A percentile compares a stretch with the other conserved stretches of the same genome.
phyloP scores from a whole-genome alignment of 805 yeast species.

The Pichia paraexigua region DNA sequence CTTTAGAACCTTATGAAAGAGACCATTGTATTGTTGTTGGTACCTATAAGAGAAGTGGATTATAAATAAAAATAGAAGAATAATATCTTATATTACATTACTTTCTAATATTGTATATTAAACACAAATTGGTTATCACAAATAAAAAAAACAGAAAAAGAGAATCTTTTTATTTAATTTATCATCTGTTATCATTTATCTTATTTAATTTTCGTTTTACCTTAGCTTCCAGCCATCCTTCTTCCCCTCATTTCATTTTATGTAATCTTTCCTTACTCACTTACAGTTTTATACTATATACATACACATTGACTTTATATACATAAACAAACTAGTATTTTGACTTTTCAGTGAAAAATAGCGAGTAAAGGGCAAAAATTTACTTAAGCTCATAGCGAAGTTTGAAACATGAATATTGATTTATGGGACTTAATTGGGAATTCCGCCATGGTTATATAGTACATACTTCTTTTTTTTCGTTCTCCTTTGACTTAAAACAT shows the following conservation, averaged over 20 bases:
- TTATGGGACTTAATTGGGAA: too few species aligned
- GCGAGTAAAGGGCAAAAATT: too few species aligned
- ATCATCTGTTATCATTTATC: neutral
- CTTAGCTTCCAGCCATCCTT: neutral
- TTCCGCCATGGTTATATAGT: too few species aligned
- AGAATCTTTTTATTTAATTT: neutral
- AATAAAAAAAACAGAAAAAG: neutral
- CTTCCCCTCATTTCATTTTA: neutral
- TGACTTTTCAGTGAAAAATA: neutral
- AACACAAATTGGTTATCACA: neutral
- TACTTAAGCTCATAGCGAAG: neutral
- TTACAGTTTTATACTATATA: neutral
- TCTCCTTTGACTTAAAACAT: neutral
- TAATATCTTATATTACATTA: neutral
- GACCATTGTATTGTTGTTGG: conserved; percentile 99
- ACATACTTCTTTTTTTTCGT: too few species aligned
- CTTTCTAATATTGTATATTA: neutral
- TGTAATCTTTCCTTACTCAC: neutral
- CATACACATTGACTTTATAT: neutral
- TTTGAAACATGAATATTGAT: neutral
- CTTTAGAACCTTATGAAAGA: conserved; percentile 99
- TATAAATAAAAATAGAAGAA: conserved; percentile 25
- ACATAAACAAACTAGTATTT: neutral
- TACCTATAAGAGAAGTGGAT: conserved; percentile 87
- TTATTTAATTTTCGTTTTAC: neutral